Conservation (phyloP, 352 stramenopile species). For the Blastocystis sp. region DNA sequence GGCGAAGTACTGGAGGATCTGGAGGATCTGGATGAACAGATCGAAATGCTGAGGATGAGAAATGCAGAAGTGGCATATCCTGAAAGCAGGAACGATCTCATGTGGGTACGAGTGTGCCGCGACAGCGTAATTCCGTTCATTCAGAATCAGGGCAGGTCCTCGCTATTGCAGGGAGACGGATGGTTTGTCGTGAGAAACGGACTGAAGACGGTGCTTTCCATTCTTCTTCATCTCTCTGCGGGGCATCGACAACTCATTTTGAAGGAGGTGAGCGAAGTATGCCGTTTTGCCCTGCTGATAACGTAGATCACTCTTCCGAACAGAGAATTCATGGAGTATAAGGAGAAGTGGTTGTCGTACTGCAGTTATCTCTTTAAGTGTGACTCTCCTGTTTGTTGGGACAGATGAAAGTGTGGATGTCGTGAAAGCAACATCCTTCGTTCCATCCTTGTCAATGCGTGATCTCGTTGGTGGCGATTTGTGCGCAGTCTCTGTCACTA, state of each 20-base stretch:
- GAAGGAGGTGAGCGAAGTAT: not conserved
- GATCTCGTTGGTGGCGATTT: too few relatives aligned
- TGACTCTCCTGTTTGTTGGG: not conserved
- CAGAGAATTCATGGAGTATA: not conserved
- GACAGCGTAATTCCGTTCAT: not conserved
- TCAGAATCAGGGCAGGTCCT: not conserved
- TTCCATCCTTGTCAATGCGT: too few relatives aligned
- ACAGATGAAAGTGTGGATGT: too few relatives aligned
- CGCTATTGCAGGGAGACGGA: not conserved
- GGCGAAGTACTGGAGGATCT: not conserved
- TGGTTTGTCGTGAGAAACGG: not conserved
- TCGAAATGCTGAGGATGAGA: not conserved
- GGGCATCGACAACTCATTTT: not conserved
- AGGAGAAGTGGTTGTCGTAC: not conserved
- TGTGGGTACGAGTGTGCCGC: not conserved
- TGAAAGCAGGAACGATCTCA: too few relatives aligned
- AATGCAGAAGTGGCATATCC: too few relatives aligned
- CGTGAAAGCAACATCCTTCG: too few relatives aligned
- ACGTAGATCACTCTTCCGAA: not conserved
- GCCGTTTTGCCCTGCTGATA: not conserved
- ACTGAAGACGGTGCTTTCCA: not conserved
- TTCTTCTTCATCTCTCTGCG: not conserved
- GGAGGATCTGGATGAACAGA: not conserved
- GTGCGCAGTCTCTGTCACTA: too few relatives aligned
- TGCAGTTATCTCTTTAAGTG: not conserved